A percentile compares a stretch with the other conserved stretches of the same genome.
phyloP scores from a whole-genome alignment of 2,329 filamentous ascomycete species.

The Trichoderma aggressivum region DNA sequence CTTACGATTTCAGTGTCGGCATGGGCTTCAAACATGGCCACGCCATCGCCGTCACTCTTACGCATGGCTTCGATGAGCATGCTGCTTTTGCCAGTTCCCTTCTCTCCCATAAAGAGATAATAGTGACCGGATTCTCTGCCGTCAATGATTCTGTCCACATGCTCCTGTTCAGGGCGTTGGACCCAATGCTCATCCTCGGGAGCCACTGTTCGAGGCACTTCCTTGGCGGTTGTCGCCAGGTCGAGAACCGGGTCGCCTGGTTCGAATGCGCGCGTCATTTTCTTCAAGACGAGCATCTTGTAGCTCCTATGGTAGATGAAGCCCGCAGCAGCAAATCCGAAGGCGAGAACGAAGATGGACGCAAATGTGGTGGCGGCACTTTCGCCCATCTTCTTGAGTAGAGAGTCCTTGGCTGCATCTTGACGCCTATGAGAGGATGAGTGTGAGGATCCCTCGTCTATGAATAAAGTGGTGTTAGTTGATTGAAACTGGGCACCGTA shows the following conservation, averaged over 20 bases:
- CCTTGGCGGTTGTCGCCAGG: constrained; percentile 65
- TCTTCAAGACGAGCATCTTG: constrained; percentile 84
- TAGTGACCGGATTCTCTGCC: constrained; percentile 78
- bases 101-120: constrained; percentile 87
- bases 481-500: background rate
- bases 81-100: constrained; percentile 93
- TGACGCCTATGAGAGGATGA: background rate
- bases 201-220: constrained; percentile 45
- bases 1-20: constrained; percentile 94
- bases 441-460: background rate
- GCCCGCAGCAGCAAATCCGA: constrained; percentile 62
- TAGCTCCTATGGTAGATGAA: constrained; percentile 80
- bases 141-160: constrained; percentile 77
- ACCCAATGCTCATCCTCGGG: constrained; percentile 62
- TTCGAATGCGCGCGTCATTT: constrained; percentile 88
- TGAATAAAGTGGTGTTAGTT: background rate
- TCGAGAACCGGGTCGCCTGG: constrained; percentile 88
- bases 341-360: constrained; percentile 68
- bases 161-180: constrained; percentile 72
- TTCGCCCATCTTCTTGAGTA: constrained; percentile 65
- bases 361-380: constrained; percentile 72
- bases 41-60: constrained; percentile 82
- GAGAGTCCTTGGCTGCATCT: constrained; percentile 28
- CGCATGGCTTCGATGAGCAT: constrained; percentile 96
- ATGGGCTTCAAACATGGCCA: constrained; percentile 95